These are phyloP conservation scores for Cupressus sempervirens DNA, from an alignment of 75 land plant genomes.

Conservation along the genomic window DNA sequence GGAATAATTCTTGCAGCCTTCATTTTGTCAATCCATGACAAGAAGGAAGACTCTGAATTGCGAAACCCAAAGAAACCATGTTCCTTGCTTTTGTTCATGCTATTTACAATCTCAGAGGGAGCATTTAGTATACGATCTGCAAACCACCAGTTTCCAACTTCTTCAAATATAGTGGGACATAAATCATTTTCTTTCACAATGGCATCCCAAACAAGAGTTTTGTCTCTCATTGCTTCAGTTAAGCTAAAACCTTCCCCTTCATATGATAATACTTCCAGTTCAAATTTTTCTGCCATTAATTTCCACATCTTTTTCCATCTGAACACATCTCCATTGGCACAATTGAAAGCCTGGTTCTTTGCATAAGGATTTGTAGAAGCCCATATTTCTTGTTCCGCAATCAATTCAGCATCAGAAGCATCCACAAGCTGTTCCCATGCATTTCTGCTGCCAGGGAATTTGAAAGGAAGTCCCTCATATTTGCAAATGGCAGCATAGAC, in stretches of 20 bases:
- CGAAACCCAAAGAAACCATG: conserved; percentile 75
- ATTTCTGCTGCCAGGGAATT: conserved; percentile 45
- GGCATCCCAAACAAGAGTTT: conserved; percentile 71
- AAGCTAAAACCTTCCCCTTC: conserved; percentile 21
- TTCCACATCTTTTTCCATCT: conserved; percentile 77
- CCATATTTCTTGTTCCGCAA: conserved; percentile 96
- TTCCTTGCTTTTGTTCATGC: conserved; percentile 93
- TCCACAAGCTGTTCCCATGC: conserved; percentile 57
- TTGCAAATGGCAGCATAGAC: conserved; percentile 77
- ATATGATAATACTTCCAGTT: conserved; percentile 36
- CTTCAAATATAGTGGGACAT: conserved; percentile 38
- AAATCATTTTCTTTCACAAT: conserved; percentile 57
- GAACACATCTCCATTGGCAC: conserved; percentile 70
- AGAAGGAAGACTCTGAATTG: conserved; percentile 47
- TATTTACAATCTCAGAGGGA: conserved; percentile 17
- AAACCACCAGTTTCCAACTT: conserved; percentile 71
- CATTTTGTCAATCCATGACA: conserved; percentile 63
- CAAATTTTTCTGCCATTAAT: conserved; percentile 62
- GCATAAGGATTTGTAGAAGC: conserved; percentile 62
- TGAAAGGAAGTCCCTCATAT: conserved; percentile 43
- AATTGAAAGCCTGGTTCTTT: conserved; percentile 77
- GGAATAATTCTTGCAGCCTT: conserved; percentile 69
- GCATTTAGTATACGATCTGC: conserved; percentile 33
- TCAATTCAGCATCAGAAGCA: conserved; percentile 70
- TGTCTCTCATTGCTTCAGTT: conserved; percentile 61